Conservation (phyloP, 192 early-diverging fungal species). For the Coemansia sp. region DNA sequence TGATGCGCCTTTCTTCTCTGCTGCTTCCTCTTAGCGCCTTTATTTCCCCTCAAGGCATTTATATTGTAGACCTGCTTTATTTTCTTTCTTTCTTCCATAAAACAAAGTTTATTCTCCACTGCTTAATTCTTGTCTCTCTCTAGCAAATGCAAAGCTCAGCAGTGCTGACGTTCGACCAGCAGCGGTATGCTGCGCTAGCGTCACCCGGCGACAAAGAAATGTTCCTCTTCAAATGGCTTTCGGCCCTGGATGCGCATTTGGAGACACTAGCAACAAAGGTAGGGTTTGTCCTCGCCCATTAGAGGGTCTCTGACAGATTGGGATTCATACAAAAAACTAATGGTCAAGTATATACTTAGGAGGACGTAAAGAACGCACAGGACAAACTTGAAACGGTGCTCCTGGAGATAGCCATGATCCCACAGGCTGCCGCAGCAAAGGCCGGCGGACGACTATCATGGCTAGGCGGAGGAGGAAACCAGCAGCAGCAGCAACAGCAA, state of each 20-base stretch:
- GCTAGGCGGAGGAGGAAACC: conserved; percentile 59
- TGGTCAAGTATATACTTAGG: too few relatives aligned
- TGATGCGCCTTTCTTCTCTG: conserved; percentile 7
- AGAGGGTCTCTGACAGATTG: too few relatives aligned
- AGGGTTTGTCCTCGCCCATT: too few relatives aligned
- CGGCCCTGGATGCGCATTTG: conserved; percentile 73
- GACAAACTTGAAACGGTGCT: conserved; percentile 72
- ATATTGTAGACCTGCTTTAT: not conserved
- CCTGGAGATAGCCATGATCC: conserved; percentile 63
- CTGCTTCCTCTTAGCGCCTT: not conserved
- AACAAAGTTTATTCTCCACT: not conserved
- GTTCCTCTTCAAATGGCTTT: conserved; percentile 88
- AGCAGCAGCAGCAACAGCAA: conserved; percentile 50
- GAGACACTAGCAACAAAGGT: conserved; percentile 28
- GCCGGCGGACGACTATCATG: conserved; percentile 70
- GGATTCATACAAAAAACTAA: too few relatives aligned
- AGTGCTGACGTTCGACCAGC: conserved; percentile 55
- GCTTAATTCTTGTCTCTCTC: too few relatives aligned
- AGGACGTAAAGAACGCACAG: conserved; percentile 58
- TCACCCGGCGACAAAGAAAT: conserved; percentile 73
- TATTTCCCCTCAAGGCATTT: not conserved
- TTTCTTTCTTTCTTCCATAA: not conserved
- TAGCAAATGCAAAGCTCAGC: too few relatives aligned
- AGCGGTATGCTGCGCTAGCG: conserved; percentile 36
- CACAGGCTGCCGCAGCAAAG: conserved; percentile 49